These are phyloP conservation scores for Colletotrichum lentis DNA, from an alignment of 2,329 filamentous ascomycete genomes.

Conservation along the genomic window DNA sequence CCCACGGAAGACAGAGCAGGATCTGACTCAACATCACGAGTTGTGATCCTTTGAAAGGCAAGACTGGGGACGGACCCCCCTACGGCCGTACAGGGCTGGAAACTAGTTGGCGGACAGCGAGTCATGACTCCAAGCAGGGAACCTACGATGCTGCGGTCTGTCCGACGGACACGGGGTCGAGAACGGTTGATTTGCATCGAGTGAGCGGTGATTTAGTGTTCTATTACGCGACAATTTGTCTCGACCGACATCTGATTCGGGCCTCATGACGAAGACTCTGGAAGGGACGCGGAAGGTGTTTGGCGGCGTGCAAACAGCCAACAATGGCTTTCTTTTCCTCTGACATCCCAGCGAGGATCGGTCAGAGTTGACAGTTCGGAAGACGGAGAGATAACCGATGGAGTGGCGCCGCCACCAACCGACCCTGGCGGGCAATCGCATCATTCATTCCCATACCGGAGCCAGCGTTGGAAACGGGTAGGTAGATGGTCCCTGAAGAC, in stretches of 20 bases:
- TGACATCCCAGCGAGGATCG: not conserved
- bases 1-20: not conserved
- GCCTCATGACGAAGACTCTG: not conserved
- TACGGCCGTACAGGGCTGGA: constrained; percentile 16
- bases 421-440: not conserved
- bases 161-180: constrained; percentile 17
- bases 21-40: not conserved
- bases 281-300: not conserved
- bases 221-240: not conserved
- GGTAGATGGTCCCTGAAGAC: not conserved
- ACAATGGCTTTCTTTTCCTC: not conserved
- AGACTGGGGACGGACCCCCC: not conserved
- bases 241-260: not conserved
- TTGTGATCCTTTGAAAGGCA: not conserved
- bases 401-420: constrained; percentile 29
- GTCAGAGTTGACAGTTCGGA: constrained; percentile 1
- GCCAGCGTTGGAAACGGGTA: not conserved
- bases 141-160: not conserved
- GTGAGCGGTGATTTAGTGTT: not conserved
- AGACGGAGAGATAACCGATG: constrained; percentile 11
- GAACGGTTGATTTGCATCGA: not conserved
- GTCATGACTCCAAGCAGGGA: not conserved
- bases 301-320: not conserved
- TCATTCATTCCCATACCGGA: not conserved
- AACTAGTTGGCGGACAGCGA: not conserved